phyloP scores from a whole-genome alignment of 441 rosid genomes.

The Arabidopsis lyrata region DNA sequence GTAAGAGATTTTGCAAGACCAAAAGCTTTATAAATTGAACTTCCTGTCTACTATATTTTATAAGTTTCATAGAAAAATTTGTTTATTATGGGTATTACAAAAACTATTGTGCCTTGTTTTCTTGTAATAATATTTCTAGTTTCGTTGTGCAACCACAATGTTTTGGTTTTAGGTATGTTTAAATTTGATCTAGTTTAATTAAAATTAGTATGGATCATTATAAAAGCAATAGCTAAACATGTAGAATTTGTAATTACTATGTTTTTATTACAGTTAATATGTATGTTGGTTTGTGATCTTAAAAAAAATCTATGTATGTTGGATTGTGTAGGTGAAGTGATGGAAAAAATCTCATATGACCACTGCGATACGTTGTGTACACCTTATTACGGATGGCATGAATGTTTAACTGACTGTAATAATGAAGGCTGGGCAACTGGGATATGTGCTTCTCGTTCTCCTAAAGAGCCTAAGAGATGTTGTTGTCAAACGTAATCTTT shows the following conservation, averaged over 20 bases:
- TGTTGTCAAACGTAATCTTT: background rate
- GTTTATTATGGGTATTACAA: background rate
- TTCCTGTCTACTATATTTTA: background rate
- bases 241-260: background rate
- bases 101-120: background rate
- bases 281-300: background rate
- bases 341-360: background rate
- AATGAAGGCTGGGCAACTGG: accelerated
- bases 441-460: background rate
- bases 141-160: background rate
- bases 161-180: slow-evolving; percentile 1
- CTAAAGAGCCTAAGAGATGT: background rate
- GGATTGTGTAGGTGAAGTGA: background rate
- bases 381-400: background rate
- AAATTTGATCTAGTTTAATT: background rate
- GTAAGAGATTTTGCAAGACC: background rate
- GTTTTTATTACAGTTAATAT: background rate
- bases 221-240: background rate
- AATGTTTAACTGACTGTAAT: background rate
- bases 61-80: background rate
- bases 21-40: background rate
- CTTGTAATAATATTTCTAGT: background rate
- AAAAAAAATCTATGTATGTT: too few species aligned
- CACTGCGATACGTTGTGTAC: background rate
- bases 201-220: background rate